Conservation (phyloP, 495 filamentous ascomycete species). For the Penicillium nucicola region DNA sequence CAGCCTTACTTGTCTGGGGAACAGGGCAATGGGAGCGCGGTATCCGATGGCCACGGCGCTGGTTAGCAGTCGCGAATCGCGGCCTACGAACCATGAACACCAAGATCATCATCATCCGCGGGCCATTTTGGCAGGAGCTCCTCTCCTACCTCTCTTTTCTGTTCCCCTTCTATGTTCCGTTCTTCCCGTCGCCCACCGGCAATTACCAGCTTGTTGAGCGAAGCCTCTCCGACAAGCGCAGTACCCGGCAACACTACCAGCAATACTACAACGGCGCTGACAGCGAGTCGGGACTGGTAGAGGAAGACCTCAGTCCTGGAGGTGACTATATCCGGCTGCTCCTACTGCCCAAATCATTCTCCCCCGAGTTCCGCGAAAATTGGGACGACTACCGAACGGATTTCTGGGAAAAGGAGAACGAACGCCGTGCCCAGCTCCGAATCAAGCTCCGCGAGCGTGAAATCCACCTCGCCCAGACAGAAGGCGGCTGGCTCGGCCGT, state of each 20-base stretch:
- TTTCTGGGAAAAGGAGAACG: constrained; percentile 97
- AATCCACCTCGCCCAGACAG: constrained; percentile 58
- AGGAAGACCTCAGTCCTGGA: constrained; percentile 83
- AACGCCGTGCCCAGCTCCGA: constrained; percentile 71
- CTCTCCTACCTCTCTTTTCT: constrained; percentile 68
- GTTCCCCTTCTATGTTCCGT: constrained; percentile 67
- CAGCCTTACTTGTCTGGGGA: constrained; percentile 79
- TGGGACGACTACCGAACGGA: constrained; percentile 93
- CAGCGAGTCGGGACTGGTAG: constrained; percentile 52
- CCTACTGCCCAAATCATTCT: constrained; percentile 90
- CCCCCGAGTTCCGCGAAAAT: constrained; percentile 90
- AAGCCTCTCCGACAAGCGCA: constrained; percentile 43
- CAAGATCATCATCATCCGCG: constrained; percentile 86
- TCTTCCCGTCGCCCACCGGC: constrained; percentile 57
- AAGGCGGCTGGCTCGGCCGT: constrained; percentile 84
- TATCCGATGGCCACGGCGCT: constrained; percentile 88
- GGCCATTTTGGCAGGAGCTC: constrained; percentile 77
- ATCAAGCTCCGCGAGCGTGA: constrained; percentile 63
- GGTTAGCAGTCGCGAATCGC: constrained; percentile 83
- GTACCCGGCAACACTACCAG: constrained; percentile 37
- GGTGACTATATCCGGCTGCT: constrained; percentile 90
- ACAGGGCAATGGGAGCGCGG: constrained; percentile 95
- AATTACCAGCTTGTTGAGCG: constrained; percentile 67
- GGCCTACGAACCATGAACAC: constrained; percentile 89
- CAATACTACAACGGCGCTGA: constrained; percentile 44